Percentiles rank a stretch among this genome's conserved stretches.
These are phyloP conservation scores for Hyaloperonospora brassicae DNA, from an alignment of 352 stramenopile genomes.

Conservation along the genomic window DNA sequence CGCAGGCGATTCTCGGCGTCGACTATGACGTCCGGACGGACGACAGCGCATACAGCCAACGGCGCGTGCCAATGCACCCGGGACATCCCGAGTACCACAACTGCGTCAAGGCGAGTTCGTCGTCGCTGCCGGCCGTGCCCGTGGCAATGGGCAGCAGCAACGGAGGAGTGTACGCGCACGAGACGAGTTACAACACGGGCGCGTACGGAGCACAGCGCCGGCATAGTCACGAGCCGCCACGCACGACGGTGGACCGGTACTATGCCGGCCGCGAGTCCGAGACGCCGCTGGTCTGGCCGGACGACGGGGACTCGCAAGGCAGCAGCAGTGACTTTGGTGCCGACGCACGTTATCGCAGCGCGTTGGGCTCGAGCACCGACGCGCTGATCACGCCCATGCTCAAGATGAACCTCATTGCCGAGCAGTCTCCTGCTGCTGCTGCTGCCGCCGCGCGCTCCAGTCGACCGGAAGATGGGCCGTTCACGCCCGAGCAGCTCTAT, in stretches of 20 bases:
- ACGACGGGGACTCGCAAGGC: too few relatives aligned
- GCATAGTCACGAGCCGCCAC: slow-evolving; percentile 10
- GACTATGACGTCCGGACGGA: slow-evolving; percentile 6
- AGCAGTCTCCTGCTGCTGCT: slow-evolving; percentile 55
- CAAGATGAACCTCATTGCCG: slow-evolving; percentile 69
- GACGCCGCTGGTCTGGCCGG: slow-evolving; percentile 14
- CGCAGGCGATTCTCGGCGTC: slow-evolving; percentile 21
- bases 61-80: slow-evolving; percentile 9
- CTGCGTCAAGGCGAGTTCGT: slow-evolving; percentile 14
- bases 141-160: slow-evolving; percentile 18
- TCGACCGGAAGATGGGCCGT: slow-evolving; percentile 50
- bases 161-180: slow-evolving; percentile 4
- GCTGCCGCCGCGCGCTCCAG: slow-evolving; percentile 7
- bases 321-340: slow-evolving; percentile 14
- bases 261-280: slow-evolving; percentile 26
- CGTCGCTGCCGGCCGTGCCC: slow-evolving; percentile 21
- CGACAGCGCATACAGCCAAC: slow-evolving; percentile 3
- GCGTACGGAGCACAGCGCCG: slow-evolving; percentile 9
- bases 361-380: slow-evolving; percentile 27
- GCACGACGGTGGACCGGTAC: slow-evolving; percentile 10
- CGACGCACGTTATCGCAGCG: slow-evolving; percentile 8
- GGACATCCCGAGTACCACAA: slow-evolving; percentile 13
- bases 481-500: slow-evolving; percentile 21
- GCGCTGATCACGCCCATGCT: slow-evolving; percentile 65
- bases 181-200: slow-evolving; percentile 22